Percentiles rank a stretch among this genome's conserved stretches.
These are phyloP conservation scores for Calonectria ilicicola DNA, from an alignment of 2,329 filamentous ascomycete species.

Conservation along the genomic window DNA sequence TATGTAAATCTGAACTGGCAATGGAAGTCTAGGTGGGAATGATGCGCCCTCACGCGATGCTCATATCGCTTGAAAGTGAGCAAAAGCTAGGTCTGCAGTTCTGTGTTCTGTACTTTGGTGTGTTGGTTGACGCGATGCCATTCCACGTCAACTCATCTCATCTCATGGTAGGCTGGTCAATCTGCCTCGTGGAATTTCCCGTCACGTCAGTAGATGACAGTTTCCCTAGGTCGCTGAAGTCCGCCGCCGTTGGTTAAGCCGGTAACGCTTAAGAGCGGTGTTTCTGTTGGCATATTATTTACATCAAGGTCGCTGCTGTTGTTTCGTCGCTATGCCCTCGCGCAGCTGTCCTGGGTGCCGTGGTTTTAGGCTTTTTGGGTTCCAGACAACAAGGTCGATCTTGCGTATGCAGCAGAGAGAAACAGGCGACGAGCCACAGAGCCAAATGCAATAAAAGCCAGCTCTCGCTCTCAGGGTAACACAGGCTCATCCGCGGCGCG, in stretches of 20 bases:
- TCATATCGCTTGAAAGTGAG: constrained; percentile 37
- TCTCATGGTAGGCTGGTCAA: neutral
- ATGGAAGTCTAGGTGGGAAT: neutral
- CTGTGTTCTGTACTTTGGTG: constrained; percentile 2
- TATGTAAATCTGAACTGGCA: neutral
- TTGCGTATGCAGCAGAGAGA: neutral
- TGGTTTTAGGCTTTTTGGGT: constrained; percentile 2
- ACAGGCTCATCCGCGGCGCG: constrained; percentile 14
- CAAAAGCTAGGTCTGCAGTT: neutral
- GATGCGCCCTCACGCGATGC: constrained; percentile 9
- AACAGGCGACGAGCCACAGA: neutral
- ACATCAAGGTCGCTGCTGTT: neutral
- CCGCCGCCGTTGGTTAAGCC: neutral
- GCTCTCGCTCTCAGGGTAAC: constrained; percentile 12
- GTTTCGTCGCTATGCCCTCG: neutral
- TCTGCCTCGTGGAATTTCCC: neutral
- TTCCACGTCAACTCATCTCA: constrained; percentile 2
- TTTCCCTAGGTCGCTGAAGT: neutral
- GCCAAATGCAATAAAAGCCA: constrained; percentile 20
- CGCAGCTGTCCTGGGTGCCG: neutral
- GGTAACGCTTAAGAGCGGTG: neutral
- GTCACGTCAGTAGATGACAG: neutral
- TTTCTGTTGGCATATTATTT: neutral
- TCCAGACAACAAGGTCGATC: neutral
- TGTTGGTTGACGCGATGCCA: constrained; percentile 1